A percentile compares a stretch with the other conserved stretches of the same genome.
Evolutionary conservation across 2,329 filamentous ascomycete species (phyloP).

Genomic region (Fusarium bulbicola): DNA sequence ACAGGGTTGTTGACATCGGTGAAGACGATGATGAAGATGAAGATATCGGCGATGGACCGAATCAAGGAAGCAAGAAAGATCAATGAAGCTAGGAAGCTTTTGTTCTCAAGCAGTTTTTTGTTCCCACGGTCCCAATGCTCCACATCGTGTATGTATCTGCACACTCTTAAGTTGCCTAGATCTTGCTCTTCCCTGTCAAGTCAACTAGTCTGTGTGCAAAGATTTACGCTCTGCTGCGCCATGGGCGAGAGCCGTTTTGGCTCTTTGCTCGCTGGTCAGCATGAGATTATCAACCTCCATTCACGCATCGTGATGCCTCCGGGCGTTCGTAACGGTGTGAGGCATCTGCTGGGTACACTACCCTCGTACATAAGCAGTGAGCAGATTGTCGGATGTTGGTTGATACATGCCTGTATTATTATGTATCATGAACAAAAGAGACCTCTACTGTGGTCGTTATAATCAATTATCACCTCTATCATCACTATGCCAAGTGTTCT

Average conservation of each 20-base stretch:
- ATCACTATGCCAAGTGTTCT: neutral
- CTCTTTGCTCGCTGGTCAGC: slow-evolving; percentile 41
- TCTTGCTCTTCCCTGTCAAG: slow-evolving; percentile 78
- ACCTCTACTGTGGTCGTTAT: neutral
- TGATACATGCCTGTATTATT: slow-evolving; percentile 43
- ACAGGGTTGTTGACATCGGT: slow-evolving; percentile 84
- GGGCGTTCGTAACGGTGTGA: slow-evolving; percentile 42
- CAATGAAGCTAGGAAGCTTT: slow-evolving; percentile 35
- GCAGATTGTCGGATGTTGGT: slow-evolving; percentile 40
- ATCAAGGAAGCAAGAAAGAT: slow-evolving; percentile 51
- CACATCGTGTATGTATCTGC: slow-evolving; percentile 58
- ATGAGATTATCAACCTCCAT: slow-evolving; percentile 46
- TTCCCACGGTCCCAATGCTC: neutral
- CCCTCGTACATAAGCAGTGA: slow-evolving; percentile 43
- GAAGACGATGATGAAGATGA: slow-evolving; percentile 66
- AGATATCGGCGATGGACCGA: slow-evolving; percentile 56
- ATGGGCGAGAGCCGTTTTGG: slow-evolving; percentile 63
- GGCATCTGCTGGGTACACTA: slow-evolving; percentile 51
- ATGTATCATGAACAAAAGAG: neutral
- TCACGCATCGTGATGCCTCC: slow-evolving; percentile 41
- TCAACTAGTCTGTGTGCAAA: slow-evolving; percentile 98
- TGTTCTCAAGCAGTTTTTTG: neutral
- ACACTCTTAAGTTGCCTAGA: slow-evolving; percentile 98
- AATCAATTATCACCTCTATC: neutral
- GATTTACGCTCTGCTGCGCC: slow-evolving; percentile 63